Base-by-base conservation (phyloP, 805 yeast genomes). In the Candida vaughaniae region DNA sequence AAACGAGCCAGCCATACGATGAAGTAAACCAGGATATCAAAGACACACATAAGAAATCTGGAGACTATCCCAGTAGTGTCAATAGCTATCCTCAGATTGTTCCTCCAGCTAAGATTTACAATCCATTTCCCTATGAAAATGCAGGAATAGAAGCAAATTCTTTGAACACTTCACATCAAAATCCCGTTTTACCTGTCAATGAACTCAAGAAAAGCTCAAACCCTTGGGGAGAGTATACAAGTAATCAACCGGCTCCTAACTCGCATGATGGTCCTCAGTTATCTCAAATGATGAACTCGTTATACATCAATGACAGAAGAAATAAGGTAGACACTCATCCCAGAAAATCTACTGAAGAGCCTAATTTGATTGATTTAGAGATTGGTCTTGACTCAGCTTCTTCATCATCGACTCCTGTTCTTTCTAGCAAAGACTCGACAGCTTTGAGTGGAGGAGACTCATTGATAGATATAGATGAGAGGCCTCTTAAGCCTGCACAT, bases 321-420 rank as follows among this genome's bases (percentile, higher is more conserved):
- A 6, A 3, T 16, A n/a, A 19, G n/a, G 18, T 12, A 14, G 26
- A 18, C 18, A 6, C 29, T 6, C 7, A 33, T 15, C 23, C 42
- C 2, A 31, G 40, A 18, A 34, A 39, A 26, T 36, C 44, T 10
- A 16, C 29, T 10, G 42, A 38, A 8, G 60, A 51, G 27, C 55
- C 60, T 10, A 60, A 57, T 36, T 50, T 64, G 31, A 64, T 64
- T 36, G 69, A 64, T 35, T 48, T 64, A 16, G 69, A 64, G 30
- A 56, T 58, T 2, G 67, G 64, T 3, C 48, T 61, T 12, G 59
- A 58, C 15, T 36, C 38, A 6, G 35, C 31, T 4, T 45, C 45
- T 1, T 35, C 38, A 3, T 39, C 43, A 7, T 32, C 39, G 3
- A 31, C 39, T 9, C 39, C 35, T 3, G 30, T 22, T 16, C 12